Evolutionary conservation across 1,284 basidiomycete genomes (phyloP).

Genomic region (Pseudozyma tsukubaensis): DNA sequence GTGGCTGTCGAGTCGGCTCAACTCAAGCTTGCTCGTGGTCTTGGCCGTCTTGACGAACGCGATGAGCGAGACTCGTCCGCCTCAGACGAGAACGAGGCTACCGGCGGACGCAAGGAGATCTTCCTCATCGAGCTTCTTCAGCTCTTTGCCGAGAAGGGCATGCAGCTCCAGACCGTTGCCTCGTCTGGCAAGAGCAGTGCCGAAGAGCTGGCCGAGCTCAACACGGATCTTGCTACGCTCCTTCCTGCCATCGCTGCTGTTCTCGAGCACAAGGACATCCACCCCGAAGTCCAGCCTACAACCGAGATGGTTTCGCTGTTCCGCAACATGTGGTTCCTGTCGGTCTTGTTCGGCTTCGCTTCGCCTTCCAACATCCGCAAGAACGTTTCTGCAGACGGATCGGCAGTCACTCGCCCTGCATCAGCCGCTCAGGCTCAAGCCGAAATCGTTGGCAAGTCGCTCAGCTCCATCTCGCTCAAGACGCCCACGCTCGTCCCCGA

Average conservation of each 20-base stretch:
- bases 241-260: slow-evolving; percentile 90
- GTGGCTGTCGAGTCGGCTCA: slow-evolving; percentile 67
- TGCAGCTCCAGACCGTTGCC: slow-evolving; percentile 85
- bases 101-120: slow-evolving; percentile 60
- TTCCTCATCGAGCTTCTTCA: slow-evolving; percentile 88
- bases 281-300: slow-evolving; percentile 75
- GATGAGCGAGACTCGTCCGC: slow-evolving; percentile 66
- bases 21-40: slow-evolving; percentile 53
- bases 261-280: slow-evolving; percentile 80
- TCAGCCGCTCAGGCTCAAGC: slow-evolving; percentile 77
- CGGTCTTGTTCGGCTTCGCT: slow-evolving; percentile 80
- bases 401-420: slow-evolving; percentile 56
- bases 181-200: slow-evolving; percentile 70
- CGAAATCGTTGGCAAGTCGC: slow-evolving; percentile 72
- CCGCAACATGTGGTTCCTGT: slow-evolving; percentile 94
- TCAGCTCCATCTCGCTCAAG: slow-evolving; percentile 84
- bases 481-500: slow-evolving; percentile 88
- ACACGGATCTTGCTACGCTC: slow-evolving; percentile 70
- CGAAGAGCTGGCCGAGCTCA: slow-evolving; percentile 61
- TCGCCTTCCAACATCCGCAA: slow-evolving; percentile 37
- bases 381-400: slow-evolving; percentile 18
- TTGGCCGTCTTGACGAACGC: slow-evolving; percentile 48
- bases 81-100: slow-evolving; percentile 86
- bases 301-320: slow-evolving; percentile 82
- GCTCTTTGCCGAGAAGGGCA: slow-evolving; percentile 89